Percentiles rank a stretch among this genome's conserved stretches.
Evolutionary conservation across 2,329 filamentous ascomycete genomes (phyloP).

Genomic region (Fusarium marasasianum): DNA sequence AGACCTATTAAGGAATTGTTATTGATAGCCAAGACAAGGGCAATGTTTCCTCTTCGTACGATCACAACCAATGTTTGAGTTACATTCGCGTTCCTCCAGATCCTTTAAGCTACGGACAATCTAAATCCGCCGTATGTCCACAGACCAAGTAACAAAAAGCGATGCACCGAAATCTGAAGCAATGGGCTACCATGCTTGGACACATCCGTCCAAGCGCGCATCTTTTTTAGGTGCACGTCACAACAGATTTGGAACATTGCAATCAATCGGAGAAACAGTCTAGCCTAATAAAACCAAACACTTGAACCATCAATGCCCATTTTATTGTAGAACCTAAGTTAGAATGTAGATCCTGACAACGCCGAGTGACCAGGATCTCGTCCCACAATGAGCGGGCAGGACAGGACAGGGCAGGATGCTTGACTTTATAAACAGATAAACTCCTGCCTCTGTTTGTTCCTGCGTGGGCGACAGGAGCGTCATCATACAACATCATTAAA

Average conservation of each 20-base stretch:
- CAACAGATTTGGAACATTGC: conserved; percentile 9
- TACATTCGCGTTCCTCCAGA: conserved; percentile 2
- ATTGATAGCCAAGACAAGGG: neutral
- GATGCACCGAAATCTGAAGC: conserved; percentile 31
- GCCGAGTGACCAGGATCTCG: conserved; percentile 27
- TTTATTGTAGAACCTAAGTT: conserved; percentile 2
- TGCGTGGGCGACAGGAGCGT: neutral
- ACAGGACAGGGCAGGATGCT: neutral
- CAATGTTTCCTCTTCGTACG: neutral
- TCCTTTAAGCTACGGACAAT: neutral
- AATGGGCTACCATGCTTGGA: neutral
- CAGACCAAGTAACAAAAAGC: neutral
- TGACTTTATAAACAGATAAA: conserved; percentile 18
- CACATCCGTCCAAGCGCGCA: conserved; percentile 15
- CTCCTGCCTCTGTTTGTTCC: neutral
- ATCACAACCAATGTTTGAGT: neutral
- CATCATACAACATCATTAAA: neutral
- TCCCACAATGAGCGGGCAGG: conserved; percentile 14
- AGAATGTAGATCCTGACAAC: conserved; percentile 10
- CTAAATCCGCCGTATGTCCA: neutral
- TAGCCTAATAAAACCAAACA: neutral
- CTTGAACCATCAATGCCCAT: conserved; percentile 8
- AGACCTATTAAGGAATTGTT: conserved; percentile 1
- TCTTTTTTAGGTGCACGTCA: neutral
- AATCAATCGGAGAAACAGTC: conserved; percentile 17